These are phyloP conservation scores for Pichia phayaonensis DNA, from an alignment of 805 yeast genomes.

Conservation along the genomic window DNA sequence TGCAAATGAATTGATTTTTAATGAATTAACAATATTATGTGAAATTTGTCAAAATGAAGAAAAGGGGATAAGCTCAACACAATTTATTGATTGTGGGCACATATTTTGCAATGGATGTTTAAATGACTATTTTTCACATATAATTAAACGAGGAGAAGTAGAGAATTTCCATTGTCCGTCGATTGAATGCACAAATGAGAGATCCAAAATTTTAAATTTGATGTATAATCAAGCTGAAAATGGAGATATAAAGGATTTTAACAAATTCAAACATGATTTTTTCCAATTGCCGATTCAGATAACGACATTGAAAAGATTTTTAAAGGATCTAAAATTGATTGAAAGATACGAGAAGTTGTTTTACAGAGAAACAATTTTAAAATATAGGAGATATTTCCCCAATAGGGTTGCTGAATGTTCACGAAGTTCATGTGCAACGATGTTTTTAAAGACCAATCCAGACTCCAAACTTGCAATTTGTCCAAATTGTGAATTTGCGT, in stretches of 20 bases:
- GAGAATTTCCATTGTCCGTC: conserved; percentile 53
- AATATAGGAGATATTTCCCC: conserved; percentile 39
- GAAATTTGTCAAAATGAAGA: conserved; percentile 47
- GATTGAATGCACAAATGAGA: conserved; percentile 34
- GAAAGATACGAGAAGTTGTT: conserved; percentile 34
- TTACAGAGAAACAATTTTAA: conserved; percentile 33
- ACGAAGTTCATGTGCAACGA: conserved; percentile 33
- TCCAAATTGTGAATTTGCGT: conserved; percentile 41
- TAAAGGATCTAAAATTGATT: conserved; percentile 19
- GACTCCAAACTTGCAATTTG: conserved; percentile 44
- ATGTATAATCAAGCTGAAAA: conserved; percentile 5
- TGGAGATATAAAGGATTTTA: conserved; percentile 17
- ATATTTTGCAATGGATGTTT: conserved; percentile 42
- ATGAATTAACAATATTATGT: conserved; percentile 37
- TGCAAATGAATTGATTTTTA: conserved; percentile 24
- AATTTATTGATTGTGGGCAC: conserved; percentile 40
- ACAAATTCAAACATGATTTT: conserved; percentile 29
- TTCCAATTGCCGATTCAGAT: conserved; percentile 36
- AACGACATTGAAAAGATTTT: conserved; percentile 28
- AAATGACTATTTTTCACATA: conserved; percentile 32
- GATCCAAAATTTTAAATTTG: conserved; percentile 15
- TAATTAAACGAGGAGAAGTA: conserved; percentile 41
- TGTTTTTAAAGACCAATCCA: conserved; percentile 40
- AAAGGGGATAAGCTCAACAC: conserved; percentile 36
- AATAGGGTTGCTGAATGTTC: conserved; percentile 46